Percentiles rank a stretch among this genome's conserved stretches.
Conservation (phyloP, 2,329 filamentous ascomycete genomes). For the Epichloe festucae region DNA sequence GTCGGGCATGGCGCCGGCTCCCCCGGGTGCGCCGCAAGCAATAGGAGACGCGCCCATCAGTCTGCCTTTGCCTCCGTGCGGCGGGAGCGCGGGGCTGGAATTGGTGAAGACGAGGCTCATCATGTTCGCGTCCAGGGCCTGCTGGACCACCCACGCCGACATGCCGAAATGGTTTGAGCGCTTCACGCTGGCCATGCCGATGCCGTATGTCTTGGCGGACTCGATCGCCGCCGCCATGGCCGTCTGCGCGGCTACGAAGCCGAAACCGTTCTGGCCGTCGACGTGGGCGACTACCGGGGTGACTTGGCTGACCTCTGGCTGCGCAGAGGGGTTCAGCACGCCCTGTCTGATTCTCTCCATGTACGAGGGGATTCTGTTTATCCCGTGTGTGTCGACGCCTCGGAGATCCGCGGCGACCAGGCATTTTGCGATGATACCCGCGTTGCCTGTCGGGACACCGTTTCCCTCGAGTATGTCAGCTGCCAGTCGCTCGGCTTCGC, state of each 20-base stretch:
- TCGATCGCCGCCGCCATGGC: conserved; percentile 57
- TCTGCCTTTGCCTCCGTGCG: conserved; percentile 54
- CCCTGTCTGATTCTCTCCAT: conserved; percentile 58
- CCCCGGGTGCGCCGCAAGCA: conserved; percentile 61
- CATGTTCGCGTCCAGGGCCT: conserved; percentile 59
- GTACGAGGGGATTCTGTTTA: conserved; percentile 68
- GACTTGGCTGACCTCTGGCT: conserved; percentile 43
- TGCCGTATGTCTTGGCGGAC: conserved; percentile 51
- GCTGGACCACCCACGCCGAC: conserved; percentile 67
- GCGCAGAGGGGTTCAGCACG: conserved; percentile 48
- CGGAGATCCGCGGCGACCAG: conserved; percentile 64
- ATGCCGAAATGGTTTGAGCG: conserved; percentile 78
- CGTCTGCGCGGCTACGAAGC: conserved; percentile 54
- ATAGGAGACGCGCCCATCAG: conserved; percentile 64
- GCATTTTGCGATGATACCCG: conserved; percentile 50
- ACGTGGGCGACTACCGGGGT: conserved; percentile 62
- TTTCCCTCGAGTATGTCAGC: conserved; percentile 45
- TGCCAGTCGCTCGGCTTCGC: conserved; percentile 34
- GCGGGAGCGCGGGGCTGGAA: conserved; percentile 58
- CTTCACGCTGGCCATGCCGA: conserved; percentile 64
- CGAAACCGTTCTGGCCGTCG: conserved; percentile 58
- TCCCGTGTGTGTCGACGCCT: conserved; percentile 65
- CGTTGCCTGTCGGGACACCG: conserved; percentile 44
- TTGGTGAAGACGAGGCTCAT: conserved; percentile 62
- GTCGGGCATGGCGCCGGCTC: conserved; percentile 28